These are phyloP conservation scores for Pichia manshurica DNA, from an alignment of 805 yeast species.

Conservation along the genomic window DNA sequence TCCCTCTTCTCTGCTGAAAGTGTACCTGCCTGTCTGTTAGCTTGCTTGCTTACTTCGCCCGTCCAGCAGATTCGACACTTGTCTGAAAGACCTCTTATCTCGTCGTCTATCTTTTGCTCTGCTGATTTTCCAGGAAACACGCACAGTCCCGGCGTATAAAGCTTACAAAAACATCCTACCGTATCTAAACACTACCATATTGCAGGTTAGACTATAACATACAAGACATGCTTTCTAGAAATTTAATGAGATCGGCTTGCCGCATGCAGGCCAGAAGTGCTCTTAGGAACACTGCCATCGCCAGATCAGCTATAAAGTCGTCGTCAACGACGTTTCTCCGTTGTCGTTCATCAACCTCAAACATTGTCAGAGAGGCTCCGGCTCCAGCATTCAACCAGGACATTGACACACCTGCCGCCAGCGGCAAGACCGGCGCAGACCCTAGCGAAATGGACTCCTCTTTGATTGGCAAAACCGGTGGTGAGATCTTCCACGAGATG, in stretches of 20 bases:
- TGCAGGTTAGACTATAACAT: background rate
- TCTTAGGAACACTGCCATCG: background rate
- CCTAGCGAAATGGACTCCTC: conserved; percentile 55
- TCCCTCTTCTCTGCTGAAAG: background rate
- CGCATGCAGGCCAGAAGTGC: conserved; percentile 7
- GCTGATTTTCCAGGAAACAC: too few species aligned
- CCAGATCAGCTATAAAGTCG: background rate
- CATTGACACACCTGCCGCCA: conserved; percentile 15
- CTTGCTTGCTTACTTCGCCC: too few species aligned
- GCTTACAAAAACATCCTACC: too few species aligned
- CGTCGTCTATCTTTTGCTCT: background rate
- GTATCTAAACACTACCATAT: background rate
- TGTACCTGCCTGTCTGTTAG: too few species aligned
- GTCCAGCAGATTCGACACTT: too few species aligned
- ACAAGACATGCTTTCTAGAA: conserved; percentile 8
- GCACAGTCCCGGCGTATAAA: too few species aligned
- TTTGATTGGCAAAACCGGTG: conserved; percentile 94
- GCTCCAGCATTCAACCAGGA: conserved; percentile 20
- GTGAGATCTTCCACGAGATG: conserved; percentile 98
- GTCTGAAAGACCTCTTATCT: too few species aligned
- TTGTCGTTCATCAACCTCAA: conserved; percentile 10
- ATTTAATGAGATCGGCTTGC: conserved; percentile 4
- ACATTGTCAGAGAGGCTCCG: conserved; percentile 17
- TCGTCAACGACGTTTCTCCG: conserved; percentile 3
- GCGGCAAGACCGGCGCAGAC: conserved; percentile 13